Evolutionary conservation across 192 early-diverging fungal species (phyloP).

Genomic region (Coemansia sp.): DNA sequence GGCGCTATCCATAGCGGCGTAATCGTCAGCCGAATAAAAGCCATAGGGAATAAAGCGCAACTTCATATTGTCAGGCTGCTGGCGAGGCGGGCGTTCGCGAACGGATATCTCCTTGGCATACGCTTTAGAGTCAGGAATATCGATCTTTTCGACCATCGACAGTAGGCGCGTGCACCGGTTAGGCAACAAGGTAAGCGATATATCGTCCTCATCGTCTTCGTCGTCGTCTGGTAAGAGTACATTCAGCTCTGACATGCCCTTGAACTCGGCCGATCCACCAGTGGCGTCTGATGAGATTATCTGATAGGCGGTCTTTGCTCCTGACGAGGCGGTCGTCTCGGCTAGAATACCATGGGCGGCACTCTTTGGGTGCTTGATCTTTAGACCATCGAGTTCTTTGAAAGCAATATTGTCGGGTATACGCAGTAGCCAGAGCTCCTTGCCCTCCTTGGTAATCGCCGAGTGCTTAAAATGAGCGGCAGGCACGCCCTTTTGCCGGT

Average conservation of each 20-base stretch:
- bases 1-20: slow-evolving; percentile 13
- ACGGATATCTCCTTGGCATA: slow-evolving; percentile 27
- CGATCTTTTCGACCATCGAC: slow-evolving; percentile 42
- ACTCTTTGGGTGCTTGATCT: slow-evolving; percentile 38
- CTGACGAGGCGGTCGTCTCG: slow-evolving; percentile 11
- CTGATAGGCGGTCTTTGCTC: slow-evolving; percentile 18
- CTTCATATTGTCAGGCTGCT: slow-evolving; percentile 53
- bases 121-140: slow-evolving; percentile 26
- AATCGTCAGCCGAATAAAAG: slow-evolving; percentile 54
- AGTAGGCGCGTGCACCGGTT: slow-evolving; percentile 24
- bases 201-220: slow-evolving; percentile 5
- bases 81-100: slow-evolving; percentile 18
- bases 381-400: slow-evolving; percentile 37
- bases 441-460: slow-evolving; percentile 17
- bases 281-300: slow-evolving; percentile 21
- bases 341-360: slow-evolving; percentile 30
- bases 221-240: slow-evolving; percentile 46
- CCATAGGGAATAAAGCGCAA: slow-evolving; percentile 51
- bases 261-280: slow-evolving; percentile 25
- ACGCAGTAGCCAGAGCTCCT: slow-evolving; percentile 53
- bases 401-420: slow-evolving; percentile 42
- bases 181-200: slow-evolving; percentile 31
- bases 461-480: slow-evolving; percentile 16
- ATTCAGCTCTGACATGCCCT: slow-evolving; percentile 48
- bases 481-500: slow-evolving; percentile 11